A percentile compares a stretch with the other conserved stretches of the same genome.
Evolutionary conservation across 805 yeast species (phyloP).

Genomic region (Metschnikowia cubensis): DNA sequence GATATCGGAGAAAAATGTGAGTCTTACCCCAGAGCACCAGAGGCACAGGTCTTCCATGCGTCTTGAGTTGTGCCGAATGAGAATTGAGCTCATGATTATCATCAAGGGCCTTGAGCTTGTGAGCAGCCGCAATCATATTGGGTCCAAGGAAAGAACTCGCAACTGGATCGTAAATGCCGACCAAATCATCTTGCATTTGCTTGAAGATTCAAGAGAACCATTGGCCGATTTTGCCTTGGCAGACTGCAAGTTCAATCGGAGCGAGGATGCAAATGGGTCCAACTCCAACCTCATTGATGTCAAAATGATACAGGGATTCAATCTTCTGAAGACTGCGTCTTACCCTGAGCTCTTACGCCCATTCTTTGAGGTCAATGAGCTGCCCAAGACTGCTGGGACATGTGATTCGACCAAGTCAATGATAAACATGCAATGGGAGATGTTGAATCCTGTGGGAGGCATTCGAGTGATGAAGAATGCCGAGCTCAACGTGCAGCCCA

Average conservation of each 20-base stretch:
- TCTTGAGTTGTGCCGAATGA: conserved; percentile 31
- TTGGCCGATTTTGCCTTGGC: conserved; percentile 69
- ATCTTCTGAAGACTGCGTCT: conserved; percentile 50
- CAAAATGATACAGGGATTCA: conserved; percentile 63
- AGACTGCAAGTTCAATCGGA: conserved; percentile 54
- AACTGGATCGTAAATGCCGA: conserved; percentile 41
- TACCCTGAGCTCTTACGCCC: conserved; percentile 74
- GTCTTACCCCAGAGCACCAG: conserved; percentile 19
- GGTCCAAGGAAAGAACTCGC: conserved; percentile 8
- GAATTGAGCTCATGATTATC: conserved; percentile 31
- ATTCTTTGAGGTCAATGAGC: conserved; percentile 21
- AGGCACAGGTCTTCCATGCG: conserved; percentile 23
- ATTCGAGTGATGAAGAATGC: conserved; percentile 72
- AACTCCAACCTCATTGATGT: conserved; percentile 59
- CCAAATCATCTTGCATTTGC: conserved; percentile 65
- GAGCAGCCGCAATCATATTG: conserved; percentile 9
- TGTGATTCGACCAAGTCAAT: conserved; percentile 21
- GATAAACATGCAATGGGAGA: conserved; percentile 55
- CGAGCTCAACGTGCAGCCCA: conserved; percentile 57
- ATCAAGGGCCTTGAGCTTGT: conserved; percentile 21
- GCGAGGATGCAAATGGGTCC: conserved; percentile 63
- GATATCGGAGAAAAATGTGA: conserved; percentile 32
- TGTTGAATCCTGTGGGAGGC: conserved; percentile 86
- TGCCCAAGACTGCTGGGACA: conserved; percentile 7
- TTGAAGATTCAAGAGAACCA: conserved; percentile 56